Evolutionary conservation across 495 filamentous ascomycete species (phyloP), one percentile per base, ranked within the genome.

Genomic region (Penicillium verhagenii): DNA sequence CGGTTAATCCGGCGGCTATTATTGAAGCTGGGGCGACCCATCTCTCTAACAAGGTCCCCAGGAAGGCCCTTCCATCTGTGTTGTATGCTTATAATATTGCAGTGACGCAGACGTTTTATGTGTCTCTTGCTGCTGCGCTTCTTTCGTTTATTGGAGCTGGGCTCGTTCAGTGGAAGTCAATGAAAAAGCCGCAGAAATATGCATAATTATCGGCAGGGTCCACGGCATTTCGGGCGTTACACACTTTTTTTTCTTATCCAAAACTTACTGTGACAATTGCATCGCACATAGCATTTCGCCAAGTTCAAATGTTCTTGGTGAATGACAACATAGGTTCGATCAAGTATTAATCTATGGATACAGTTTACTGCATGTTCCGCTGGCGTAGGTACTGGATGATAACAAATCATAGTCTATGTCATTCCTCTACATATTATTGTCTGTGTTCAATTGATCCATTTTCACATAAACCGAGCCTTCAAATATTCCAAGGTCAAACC

Each of bases 111-210:
- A 79, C 84, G 0, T 96, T 89, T 67, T 81, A 87, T 47, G 85
- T 92, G 0, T 79, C 79, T 53, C 75, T 87, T 20, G 86, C 84
- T 0, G 77, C 88, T 63, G 77, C 79, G 2, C 75, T 73, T 11
- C 37, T 88, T 0, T 80, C 82, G 2, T 75, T 90, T 7, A 10
- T 92, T 37, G 89, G 83, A 1, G 74, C 79, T 3, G 54, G 77
- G 0, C 69, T 78, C 6, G 76, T 92, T 11, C 82, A 94, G 67
- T 96, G 91, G 92, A 84, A 79, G 61, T 87, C 81, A 18, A 89
- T 96, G 39, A 92, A 50, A 49, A 26, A 25, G 29, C 18, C 43
- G 19, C 29, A 52, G 39, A 56, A 50, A 14, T 45, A 45, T 45
- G 42, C 23, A n/a, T 45, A 23, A 45, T 25, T 42, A 23, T 45